Evolutionary conservation across 2,329 filamentous ascomycete genomes (phyloP), one percentile per base, ranked within the genome.

Genomic region (Pseudogymnoascus sp.): DNA sequence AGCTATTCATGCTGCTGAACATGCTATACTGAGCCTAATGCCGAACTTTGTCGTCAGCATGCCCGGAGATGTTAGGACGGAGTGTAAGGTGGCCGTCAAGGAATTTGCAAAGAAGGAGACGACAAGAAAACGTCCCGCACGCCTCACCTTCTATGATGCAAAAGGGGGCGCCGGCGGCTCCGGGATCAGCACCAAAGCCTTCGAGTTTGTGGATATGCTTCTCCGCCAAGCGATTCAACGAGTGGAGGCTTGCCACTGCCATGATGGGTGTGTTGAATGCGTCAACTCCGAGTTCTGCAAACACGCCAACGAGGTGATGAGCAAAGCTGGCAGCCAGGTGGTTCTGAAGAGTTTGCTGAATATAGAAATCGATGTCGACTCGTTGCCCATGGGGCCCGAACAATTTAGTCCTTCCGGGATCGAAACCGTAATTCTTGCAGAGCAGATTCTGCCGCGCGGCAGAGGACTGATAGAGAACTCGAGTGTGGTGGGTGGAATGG

Each of bases 1-100:
- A 0, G 91, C 90, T 0, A 97, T 99, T 64, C 94, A 97, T 72
- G 93, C 93, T 0, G 93, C 94, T 2, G 92, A 97, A 75, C 94
- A 99, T 73, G 92, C 92, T 0, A 80, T 97, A 23, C 83, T 97
- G 66, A 89, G 85, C 40, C 80, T 97, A 1, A 86, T 97, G 77
- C 93, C 93, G 0, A 94, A 91, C 56, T 96, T 95, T 71, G 91
- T 97, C 47, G 86, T 97, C 69, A 90, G 86, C 68, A 88, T 92
- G 78, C 92, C 92, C 0, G 92, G 91, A 25, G 94, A 97, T 69
- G 91, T 99, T 12, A 85, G 91, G 44, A 97, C 94, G 0, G 94
- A 97, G 75, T 97, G 94, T 75, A 97, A 97, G 78, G 85, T 88
- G 64, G 86, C 88, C 1, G 79, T 89, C 65, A 97, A 97, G 74